Base-by-base conservation (phyloP, 2,329 filamentous ascomycete genomes). In the Aspergillus udagawae region DNA sequence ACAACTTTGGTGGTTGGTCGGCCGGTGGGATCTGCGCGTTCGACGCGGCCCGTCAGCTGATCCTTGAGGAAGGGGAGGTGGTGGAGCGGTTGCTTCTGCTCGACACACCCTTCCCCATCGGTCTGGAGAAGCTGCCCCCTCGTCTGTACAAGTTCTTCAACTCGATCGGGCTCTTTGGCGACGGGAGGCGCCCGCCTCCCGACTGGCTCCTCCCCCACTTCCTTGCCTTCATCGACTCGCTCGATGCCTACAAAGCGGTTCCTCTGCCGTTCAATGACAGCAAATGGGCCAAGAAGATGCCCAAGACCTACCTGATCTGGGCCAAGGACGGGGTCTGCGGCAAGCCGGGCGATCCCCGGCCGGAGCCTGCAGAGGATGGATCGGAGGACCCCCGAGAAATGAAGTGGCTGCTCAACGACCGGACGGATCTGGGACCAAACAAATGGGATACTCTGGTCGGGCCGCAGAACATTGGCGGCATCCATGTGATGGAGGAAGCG, bases 1-100 rank as follows among this genome's bases (percentile, higher is more conserved):
- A 90, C 72, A 80, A 82, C 52, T 73, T 91, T 1, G 83, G 85
- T 17, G 89, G 89, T 25, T 92, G 88, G 89, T 89, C 85, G n/a
- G 88, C 87, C 1, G 89, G 89, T 27, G 88, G 89, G 38, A 86
- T 90, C 50, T 86, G 87, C 58, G 87, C 88, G 45, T 90, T 84
- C 65, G 85, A 89, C 63, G 85, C 86, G 9, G 82, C 85, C 62
- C 81, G 82, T 54, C 83, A 87, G 60, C 78, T 90, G 17, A 80
- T 79, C 57, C 63, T 70, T 51, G 79, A 80, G 60, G 79, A 78
- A 3, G 82, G 83, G 17, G 83, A 88, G 48, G 68, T 68, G 20
- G 84, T 89, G 3, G 81, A 83, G 4, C 76, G 82, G 52, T 77
- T 90, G 10, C 78, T 89, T 53, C 77, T 90, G 53, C 83, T 90